These are phyloP conservation scores for Vigna mungo DNA, from an alignment of 306 rosid genomes.

Conservation along the genomic window DNA sequence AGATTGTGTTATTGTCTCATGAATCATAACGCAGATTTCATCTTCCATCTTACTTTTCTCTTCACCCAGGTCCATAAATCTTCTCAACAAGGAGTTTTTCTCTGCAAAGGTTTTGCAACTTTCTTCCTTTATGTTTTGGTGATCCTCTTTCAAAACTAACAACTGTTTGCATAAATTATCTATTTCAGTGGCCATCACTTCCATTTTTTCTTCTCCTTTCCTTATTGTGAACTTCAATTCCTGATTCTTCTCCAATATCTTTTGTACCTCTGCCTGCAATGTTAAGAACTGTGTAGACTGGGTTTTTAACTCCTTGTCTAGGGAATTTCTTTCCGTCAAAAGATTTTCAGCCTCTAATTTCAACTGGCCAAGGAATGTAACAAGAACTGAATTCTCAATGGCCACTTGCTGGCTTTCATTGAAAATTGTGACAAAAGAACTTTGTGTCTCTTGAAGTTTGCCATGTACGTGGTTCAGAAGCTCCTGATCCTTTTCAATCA, in stretches of 20 bases:
- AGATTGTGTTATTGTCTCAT: constrained; percentile 66
- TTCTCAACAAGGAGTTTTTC: constrained; percentile 58
- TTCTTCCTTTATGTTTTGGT: constrained; percentile 55
- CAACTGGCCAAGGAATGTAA: constrained; percentile 67
- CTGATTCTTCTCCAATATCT: constrained; percentile 58
- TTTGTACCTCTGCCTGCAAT: constrained; percentile 54
- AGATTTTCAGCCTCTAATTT: constrained; percentile 53
- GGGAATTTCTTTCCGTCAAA: constrained; percentile 59
- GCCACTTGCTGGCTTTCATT: constrained; percentile 62
- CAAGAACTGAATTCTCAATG: constrained; percentile 75
- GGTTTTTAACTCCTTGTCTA: constrained; percentile 56
- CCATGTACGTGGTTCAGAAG: constrained; percentile 56
- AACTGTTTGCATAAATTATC: constrained; percentile 73
- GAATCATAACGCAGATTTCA: constrained; percentile 61
- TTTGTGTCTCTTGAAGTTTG: constrained; percentile 61
- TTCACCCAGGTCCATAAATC: constrained; percentile 57
- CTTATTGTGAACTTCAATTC: constrained; percentile 64
- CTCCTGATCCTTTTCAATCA: constrained; percentile 54
- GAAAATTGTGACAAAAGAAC: constrained; percentile 45
- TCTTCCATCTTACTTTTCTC: constrained; percentile 62
- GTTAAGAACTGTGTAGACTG: constrained; percentile 58
- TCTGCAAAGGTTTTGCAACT: constrained; percentile 57
- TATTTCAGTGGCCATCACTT: constrained; percentile 51
- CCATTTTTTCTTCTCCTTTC: constrained; percentile 62
- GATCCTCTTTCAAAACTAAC: constrained; percentile 54